These are phyloP conservation scores for Solanum virginianum DNA, from an alignment of 257 asterid genomes.

Conservation along the genomic window DNA sequence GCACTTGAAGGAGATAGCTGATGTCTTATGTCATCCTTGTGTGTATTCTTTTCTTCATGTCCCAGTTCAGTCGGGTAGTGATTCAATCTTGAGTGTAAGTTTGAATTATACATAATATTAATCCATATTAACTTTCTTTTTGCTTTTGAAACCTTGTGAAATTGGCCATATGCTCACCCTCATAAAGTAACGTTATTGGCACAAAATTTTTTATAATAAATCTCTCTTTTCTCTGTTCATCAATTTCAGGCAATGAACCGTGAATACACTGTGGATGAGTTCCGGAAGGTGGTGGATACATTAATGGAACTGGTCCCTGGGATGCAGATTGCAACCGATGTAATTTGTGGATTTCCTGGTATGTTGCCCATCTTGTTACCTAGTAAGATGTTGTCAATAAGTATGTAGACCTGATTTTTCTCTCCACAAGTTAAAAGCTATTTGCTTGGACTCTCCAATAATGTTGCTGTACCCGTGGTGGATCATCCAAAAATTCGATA, in stretches of 20 bases:
- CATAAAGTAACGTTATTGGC: background rate
- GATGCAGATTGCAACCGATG: constrained; percentile 97
- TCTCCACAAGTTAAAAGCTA: background rate
- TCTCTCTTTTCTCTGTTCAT: background rate
- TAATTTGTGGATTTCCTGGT: constrained; percentile 98
- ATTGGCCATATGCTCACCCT: background rate
- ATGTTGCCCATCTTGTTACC: constrained; percentile 7
- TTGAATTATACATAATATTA: background rate
- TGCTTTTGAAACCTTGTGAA: background rate
- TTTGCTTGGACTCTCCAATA: background rate
- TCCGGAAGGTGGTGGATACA: constrained; percentile 72
- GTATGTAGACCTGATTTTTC: background rate
- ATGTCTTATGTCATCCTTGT: constrained; percentile 72
- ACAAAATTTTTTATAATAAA: background rate
- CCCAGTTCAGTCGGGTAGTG: constrained; percentile 98
- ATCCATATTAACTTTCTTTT: background rate
- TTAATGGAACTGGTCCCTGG: constrained; percentile 83
- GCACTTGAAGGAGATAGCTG: constrained; percentile 93
- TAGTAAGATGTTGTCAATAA: background rate
- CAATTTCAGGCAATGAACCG: constrained; percentile 79
- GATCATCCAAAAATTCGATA: background rate
- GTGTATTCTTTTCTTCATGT: constrained; percentile 95
- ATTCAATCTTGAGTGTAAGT: constrained; percentile 68
- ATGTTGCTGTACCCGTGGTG: background rate
- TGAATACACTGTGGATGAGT: constrained; percentile 75